Evolutionary conservation across 2,329 filamentous ascomycete genomes (phyloP), one percentile per base, ranked within the genome.

Genomic region (Aspergillus intermedius): DNA sequence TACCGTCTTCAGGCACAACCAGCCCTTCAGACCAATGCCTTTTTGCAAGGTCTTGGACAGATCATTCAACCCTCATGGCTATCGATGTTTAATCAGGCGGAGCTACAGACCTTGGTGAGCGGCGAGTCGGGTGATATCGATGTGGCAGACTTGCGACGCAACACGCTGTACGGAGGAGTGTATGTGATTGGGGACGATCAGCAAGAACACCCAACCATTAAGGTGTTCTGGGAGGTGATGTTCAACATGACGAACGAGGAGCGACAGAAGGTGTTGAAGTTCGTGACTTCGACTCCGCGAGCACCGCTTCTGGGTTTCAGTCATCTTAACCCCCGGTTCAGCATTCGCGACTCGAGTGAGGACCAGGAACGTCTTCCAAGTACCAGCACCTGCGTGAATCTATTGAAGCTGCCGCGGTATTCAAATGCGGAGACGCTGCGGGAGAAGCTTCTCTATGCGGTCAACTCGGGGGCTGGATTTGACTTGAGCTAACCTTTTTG

Each of bases 51-150:
- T 0, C 81, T 98, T 1, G 83, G 87, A 19, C 78, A 84, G 55
- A 95, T 98, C 63, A 93, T 98, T 55, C 86, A 91, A 50, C 91
- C 91, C 0, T 82, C 82, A 3, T 98, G 93, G 93, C 79, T 98
- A 4, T 90, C 86, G 60, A 97, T 98, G 93, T 98, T 98, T 76
- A 98, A 98, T 68, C 91, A 96, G 66, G 82, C 82, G 3, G 93
- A 98, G 67, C 79, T 98, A 4, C 93, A 97, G 70, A 93, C 88
- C 1, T 83, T 98, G 5, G 87, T 98, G 13, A 88, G 90, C 46
- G 93, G 93, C 40, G 90, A 95, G 59, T 85, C 83, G 23, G 84
- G 84, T 8, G 84, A 88, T 53, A 94, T 98, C 50, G 86, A 96
- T 61, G 79, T 98, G 32, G 82, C 86, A 23, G 93, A 98, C 65